Percentiles rank a stretch among this genome's conserved stretches.
Conservation (phyloP, 78 protist genomes). For the Dictyostelium firmibasis region DNA sequence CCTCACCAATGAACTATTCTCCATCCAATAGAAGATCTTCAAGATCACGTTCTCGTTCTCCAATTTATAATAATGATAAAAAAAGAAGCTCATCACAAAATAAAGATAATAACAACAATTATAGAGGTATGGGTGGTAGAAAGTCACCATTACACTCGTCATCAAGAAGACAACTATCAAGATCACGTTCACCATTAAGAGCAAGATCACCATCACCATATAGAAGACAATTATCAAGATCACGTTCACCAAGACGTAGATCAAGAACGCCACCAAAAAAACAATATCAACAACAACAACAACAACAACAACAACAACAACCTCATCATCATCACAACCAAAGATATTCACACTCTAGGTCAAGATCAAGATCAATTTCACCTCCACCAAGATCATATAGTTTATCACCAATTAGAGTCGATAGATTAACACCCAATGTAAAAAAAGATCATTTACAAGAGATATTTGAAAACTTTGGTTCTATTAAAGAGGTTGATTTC, state of each 20-base stretch:
- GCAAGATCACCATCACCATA: conserved; percentile 26
- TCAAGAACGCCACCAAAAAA: conserved; percentile 23
- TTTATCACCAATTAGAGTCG: conserved; percentile 65
- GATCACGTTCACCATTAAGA: conserved; percentile 7
- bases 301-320: neutral
- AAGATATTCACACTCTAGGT: conserved; percentile 5
- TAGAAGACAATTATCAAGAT: neutral
- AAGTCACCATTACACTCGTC: neutral
- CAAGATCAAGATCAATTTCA: neutral
- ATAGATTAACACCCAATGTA: conserved; percentile 51
- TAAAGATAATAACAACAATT: neutral
- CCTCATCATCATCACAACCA: neutral
- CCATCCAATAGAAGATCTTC: neutral
- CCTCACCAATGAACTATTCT: neutral
- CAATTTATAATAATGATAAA: neutral
- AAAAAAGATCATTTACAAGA: conserved; percentile 24
- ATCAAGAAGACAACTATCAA: conserved; percentile 5
- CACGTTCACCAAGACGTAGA: neutral
- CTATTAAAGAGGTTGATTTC: neutral
- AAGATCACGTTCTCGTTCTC: conserved; percentile 23
- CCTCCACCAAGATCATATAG: conserved; percentile 8
- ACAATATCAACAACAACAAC: neutral
- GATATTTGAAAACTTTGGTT: conserved; percentile 38
- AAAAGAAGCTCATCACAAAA: neutral
- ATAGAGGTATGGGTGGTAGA: neutral